Evolutionary conservation across 2,329 filamentous ascomycete species (phyloP).

Genomic region (Neophaeococcomyces aloes): DNA sequence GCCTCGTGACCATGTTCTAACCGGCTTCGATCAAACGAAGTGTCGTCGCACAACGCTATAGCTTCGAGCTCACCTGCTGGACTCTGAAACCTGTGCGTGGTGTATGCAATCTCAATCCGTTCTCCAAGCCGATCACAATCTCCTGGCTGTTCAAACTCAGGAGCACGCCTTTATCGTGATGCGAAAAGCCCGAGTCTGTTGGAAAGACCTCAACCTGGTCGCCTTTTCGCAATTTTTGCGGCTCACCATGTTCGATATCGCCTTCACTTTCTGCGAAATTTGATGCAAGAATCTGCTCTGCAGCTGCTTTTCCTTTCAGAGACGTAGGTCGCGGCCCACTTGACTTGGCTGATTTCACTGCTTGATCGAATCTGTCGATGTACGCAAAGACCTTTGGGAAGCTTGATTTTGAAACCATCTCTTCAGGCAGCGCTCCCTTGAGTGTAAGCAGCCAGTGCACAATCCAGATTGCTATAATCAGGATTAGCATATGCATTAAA

Average conservation of each 20-base stretch:
- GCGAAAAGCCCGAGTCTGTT: constrained; percentile 49
- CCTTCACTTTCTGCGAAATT: constrained; percentile 38
- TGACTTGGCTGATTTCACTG: constrained; percentile 35
- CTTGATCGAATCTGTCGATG: constrained; percentile 50
- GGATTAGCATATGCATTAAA: constrained; percentile 6
- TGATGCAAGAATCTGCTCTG: constrained; percentile 36
- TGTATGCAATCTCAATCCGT: constrained; percentile 47
- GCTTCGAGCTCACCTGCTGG: constrained; percentile 10
- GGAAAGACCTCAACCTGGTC: constrained; percentile 50
- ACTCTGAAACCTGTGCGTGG: constrained; percentile 39
- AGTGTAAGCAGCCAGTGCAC: constrained; percentile 55
- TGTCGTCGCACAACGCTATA: constrained; percentile 2
- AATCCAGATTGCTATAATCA: constrained; percentile 45
- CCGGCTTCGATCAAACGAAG: neutral
- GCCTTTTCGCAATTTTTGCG: constrained; percentile 44
- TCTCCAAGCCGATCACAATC: constrained; percentile 47
- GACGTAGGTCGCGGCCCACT: constrained; percentile 32
- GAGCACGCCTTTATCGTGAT: constrained; percentile 49
- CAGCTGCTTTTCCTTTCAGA: constrained; percentile 47
- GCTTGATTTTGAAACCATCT: constrained; percentile 40
- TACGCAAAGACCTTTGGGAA: constrained; percentile 55
- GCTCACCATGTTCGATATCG: constrained; percentile 42
- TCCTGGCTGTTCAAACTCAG: constrained; percentile 44
- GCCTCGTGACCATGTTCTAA: neutral
- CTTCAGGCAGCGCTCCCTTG: constrained; percentile 44